Evolutionary conservation across 2,329 filamentous ascomycete species (phyloP).

Genomic region (Trichoderma harzianum): DNA sequence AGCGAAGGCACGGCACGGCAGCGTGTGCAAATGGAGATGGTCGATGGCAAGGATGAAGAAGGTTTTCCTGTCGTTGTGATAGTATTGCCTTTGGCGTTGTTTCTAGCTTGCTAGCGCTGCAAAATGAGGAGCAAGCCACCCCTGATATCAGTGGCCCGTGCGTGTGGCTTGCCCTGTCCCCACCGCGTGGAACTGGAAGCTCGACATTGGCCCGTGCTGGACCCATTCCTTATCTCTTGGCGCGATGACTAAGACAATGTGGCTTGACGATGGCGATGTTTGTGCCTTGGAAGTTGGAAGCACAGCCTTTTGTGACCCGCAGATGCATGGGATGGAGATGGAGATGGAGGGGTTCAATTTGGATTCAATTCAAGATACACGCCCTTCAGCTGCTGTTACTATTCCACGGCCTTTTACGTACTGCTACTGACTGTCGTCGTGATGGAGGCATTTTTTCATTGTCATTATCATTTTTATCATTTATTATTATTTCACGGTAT

Average conservation of each 20-base stretch:
- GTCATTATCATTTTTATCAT: not conserved
- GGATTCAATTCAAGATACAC: not conserved
- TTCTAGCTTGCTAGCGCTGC: not conserved
- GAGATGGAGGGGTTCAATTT: not conserved
- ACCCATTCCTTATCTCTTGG: constrained; percentile 16
- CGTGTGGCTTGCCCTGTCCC: constrained; percentile 12
- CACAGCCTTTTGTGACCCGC: constrained; percentile 5
- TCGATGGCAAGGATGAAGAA: constrained; percentile 13
- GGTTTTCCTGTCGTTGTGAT: constrained; percentile 11
- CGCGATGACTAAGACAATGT: constrained; percentile 16
- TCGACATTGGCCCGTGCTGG: constrained; percentile 10
- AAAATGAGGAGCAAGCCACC: constrained; percentile 5
- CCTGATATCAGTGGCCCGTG: not conserved
- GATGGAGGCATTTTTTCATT: not conserved
- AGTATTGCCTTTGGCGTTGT: constrained; percentile 6
- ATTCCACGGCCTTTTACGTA: not conserved
- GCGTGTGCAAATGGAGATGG: not conserved
- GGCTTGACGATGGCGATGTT: constrained; percentile 14
- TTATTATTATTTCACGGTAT: not conserved
- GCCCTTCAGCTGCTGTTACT: not conserved
- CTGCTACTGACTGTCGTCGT: not conserved
- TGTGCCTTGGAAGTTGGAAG: constrained; percentile 12
- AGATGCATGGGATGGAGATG: not conserved
- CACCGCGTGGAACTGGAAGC: not conserved
- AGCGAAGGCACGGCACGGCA: constrained; percentile 4